A percentile compares a stretch with the other conserved stretches of the same genome.
phyloP scores from a whole-genome alignment of 148 eudicot genomes.

The Cornus suecica region DNA sequence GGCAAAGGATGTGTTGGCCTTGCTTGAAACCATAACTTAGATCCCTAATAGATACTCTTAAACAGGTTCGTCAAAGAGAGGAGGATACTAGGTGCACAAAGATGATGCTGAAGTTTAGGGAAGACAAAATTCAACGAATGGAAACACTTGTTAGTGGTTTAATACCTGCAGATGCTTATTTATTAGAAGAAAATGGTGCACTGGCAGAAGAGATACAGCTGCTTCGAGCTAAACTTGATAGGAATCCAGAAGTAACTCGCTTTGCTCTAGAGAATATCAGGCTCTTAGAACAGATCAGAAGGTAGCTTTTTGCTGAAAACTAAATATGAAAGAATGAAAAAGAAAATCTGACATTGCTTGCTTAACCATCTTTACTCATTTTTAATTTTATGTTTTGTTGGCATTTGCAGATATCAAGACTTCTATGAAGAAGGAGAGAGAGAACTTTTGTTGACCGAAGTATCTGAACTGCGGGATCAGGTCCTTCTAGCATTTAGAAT shows the following conservation, averaged over 20 bases:
- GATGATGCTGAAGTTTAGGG: slow-evolving; percentile 95
- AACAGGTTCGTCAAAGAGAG: slow-evolving; percentile 88
- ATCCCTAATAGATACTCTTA: slow-evolving; percentile 9
- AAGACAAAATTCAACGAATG: slow-evolving; percentile 92
- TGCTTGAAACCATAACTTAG: neutral
- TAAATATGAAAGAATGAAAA: no score
- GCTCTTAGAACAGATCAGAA: slow-evolving; percentile 79
- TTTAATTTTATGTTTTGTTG: neutral
- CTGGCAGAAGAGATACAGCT: slow-evolving; percentile 73
- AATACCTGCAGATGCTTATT: slow-evolving; percentile 62
- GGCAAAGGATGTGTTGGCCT: slow-evolving; percentile 8
- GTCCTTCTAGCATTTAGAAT: slow-evolving; percentile 24
- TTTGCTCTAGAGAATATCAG: slow-evolving; percentile 90
- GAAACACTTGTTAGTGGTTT: slow-evolving; percentile 68
- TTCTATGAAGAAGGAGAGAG: slow-evolving; percentile 98
- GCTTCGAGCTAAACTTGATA: slow-evolving; percentile 74
- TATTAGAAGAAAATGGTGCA: slow-evolving; percentile 74
- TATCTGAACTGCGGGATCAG: slow-evolving; percentile 88
- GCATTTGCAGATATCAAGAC: slow-evolving; percentile 64
- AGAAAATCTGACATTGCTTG: no score
- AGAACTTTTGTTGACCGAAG: slow-evolving; percentile 71
- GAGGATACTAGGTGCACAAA: slow-evolving; percentile 85
- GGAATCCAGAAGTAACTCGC: slow-evolving; percentile 95
- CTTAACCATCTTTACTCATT: neutral
- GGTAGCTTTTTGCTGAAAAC: slow-evolving; percentile 30